Conservation (phyloP, 352 stramenopile species). For the Phytopythium boreale region DNA sequence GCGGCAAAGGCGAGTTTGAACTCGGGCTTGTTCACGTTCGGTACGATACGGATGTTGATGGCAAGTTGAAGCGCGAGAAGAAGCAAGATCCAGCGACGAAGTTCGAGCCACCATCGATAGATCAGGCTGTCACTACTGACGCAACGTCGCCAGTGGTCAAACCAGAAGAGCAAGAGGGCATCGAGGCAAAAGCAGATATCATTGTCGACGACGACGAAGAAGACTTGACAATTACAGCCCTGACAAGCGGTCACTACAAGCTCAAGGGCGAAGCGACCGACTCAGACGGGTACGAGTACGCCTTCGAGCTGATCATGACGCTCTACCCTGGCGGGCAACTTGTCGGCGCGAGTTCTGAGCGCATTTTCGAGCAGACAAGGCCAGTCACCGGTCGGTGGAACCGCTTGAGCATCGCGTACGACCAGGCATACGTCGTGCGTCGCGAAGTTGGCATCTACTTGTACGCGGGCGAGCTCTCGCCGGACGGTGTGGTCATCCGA, state of each 20-base stretch:
- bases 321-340: constrained; percentile 35
- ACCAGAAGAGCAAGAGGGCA: neutral
- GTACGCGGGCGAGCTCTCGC: constrained; percentile 37
- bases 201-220: constrained; percentile 23
- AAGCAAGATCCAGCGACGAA: neutral
- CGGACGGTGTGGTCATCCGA: constrained; percentile 36
- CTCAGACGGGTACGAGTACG: constrained; percentile 71
- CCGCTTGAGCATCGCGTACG: constrained; percentile 28
- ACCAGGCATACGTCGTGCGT: constrained; percentile 62
- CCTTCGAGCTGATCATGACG: constrained; percentile 48
- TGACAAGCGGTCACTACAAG: constrained; percentile 54
- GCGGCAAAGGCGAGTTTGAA: constrained; percentile 56
- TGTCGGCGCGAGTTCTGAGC: constrained; percentile 40
- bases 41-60: constrained; percentile 16
- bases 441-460: constrained; percentile 51
- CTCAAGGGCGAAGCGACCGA: constrained; percentile 63
- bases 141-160: constrained; percentile 1
- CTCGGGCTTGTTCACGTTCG: constrained; percentile 40
- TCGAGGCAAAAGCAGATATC: constrained; percentile 5
- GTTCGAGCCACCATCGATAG: constrained; percentile 1
- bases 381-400: constrained; percentile 41
- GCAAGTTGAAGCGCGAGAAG: constrained; percentile 15
- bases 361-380: constrained; percentile 51
- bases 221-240: constrained; percentile 22
- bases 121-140: neutral